These are phyloP conservation scores for Strigomonas galati DNA, from an alignment of 208 protist genomes.

Conservation along the genomic window DNA sequence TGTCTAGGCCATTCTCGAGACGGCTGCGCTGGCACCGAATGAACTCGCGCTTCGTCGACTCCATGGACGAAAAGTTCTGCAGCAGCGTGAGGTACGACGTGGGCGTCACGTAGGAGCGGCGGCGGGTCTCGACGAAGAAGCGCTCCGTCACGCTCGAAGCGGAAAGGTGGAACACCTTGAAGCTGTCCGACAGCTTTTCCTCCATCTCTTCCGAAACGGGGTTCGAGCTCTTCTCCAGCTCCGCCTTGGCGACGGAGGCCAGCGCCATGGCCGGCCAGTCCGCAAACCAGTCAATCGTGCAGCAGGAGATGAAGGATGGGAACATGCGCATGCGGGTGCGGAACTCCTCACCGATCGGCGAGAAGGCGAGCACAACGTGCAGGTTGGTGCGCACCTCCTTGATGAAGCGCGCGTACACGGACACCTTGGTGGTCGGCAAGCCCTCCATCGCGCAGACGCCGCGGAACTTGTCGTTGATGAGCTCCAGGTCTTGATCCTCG, in stretches of 20 bases:
- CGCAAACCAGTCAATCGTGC: conserved; percentile 99
- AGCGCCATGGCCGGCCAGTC: conserved; percentile 96
- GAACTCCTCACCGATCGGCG: conserved; percentile 95
- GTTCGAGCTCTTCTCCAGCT: conserved; percentile 35
- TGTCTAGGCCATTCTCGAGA: conserved; percentile 95
- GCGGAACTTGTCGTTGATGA: conserved; percentile 94
- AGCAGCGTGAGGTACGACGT: conserved; percentile 97
- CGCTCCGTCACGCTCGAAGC: conserved; percentile 82
- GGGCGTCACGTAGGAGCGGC: conserved; percentile 98
- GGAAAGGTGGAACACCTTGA: conserved; percentile 90
- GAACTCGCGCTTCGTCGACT: conserved; percentile 79
- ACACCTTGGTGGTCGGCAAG: conserved; percentile 94
- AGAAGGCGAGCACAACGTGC: conserved; percentile 96
- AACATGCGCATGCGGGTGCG: conserved; percentile 96
- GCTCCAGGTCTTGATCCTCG: conserved; percentile 94
- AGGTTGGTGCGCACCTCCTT: conserved; percentile 93
- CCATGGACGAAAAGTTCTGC: conserved; percentile 84
- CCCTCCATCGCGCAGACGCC: conserved; percentile 88
- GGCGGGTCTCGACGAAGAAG: conserved; percentile 90
- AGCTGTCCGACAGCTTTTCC: conserved; percentile 77
- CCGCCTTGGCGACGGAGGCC: conserved; percentile 86
- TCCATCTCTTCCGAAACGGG: conserved; percentile 15
- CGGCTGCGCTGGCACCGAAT: conserved; percentile 79
- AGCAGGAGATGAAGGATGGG: conserved; percentile 96
- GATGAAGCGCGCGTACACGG: conserved; percentile 94